A percentile compares a stretch with the other conserved stretches of the same genome.
phyloP scores from a whole-genome alignment of 768 basidiomycete species.

The Suillus fuscotomentosus region DNA sequence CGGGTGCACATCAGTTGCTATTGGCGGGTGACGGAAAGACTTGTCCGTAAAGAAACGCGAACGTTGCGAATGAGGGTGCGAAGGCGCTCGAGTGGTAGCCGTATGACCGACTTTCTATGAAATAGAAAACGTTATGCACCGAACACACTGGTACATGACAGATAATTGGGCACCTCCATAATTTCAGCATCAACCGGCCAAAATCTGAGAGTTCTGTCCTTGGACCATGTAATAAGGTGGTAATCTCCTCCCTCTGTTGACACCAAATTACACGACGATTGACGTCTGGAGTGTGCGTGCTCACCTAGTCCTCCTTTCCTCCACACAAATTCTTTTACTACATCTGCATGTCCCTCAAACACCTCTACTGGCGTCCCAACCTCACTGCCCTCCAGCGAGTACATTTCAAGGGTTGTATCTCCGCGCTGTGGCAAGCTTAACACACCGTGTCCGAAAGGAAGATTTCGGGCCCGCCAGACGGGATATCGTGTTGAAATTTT shows the following conservation, averaged over 20 bases:
- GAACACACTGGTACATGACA: conserved; percentile 7
- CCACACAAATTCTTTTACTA: conserved; percentile 99
- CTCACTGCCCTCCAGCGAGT: conserved; percentile 36
- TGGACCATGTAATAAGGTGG: conserved; percentile 77
- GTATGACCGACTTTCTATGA: conserved; percentile 50
- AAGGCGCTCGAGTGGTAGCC: conserved; percentile 24
- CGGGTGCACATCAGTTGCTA: conserved; percentile 34
- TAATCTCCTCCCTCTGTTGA: conserved; percentile 49
- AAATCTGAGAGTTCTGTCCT: conserved; percentile 87
- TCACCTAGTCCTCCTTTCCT: conserved; percentile 61
- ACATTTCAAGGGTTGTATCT: conserved; percentile 84
- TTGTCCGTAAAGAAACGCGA: conserved; percentile 16
- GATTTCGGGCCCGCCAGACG: conserved; percentile 89
- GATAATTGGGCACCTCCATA: conserved; percentile 51
- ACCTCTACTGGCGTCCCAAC: conserved; percentile 51
- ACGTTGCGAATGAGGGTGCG: conserved; percentile 18
- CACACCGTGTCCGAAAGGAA: conserved; percentile 90
- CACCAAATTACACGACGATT: background rate
- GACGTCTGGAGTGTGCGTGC: conserved; percentile 1
- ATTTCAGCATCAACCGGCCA: conserved; percentile 80
- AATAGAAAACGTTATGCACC: background rate
- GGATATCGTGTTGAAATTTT: conserved; percentile 79
- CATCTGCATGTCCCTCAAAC: conserved; percentile 88
- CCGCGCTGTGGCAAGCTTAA: conserved; percentile 88
- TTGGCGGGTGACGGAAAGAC: conserved; percentile 60